phyloP scores from a whole-genome alignment of 2,329 filamentous ascomycete genomes.

The Alternaria sp. region DNA sequence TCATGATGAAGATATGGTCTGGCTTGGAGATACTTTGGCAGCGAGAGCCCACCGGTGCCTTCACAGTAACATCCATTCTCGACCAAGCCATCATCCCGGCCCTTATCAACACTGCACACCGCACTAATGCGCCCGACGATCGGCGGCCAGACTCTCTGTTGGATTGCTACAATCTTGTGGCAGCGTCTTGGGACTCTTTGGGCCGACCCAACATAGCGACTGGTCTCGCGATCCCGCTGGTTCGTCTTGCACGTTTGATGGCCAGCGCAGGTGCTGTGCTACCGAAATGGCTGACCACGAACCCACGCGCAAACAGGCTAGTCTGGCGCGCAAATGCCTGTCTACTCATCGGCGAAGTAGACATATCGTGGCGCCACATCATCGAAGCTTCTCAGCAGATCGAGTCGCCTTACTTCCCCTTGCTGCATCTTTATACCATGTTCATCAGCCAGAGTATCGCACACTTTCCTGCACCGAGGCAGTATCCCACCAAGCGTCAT shows the following conservation, averaged over 20 bases:
- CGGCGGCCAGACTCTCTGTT: constrained; percentile 16
- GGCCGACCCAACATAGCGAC: constrained; percentile 28
- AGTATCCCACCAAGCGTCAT: constrained; percentile 20
- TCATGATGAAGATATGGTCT: constrained; percentile 30
- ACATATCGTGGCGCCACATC: constrained; percentile 34
- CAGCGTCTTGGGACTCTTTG: constrained; percentile 35
- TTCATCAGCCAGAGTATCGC: constrained; percentile 38
- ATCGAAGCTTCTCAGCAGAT: constrained; percentile 23
- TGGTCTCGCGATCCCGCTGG: constrained; percentile 36
- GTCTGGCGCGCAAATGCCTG: constrained; percentile 41
- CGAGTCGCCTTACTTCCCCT: constrained; percentile 24
- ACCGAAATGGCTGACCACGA: constrained; percentile 32
- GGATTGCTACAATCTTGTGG: constrained; percentile 32
- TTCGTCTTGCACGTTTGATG: constrained; percentile 40
- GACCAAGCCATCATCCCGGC: constrained; percentile 30
- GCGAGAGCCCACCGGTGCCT: constrained; percentile 18
- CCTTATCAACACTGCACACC: constrained; percentile 15
- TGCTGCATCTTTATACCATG: constrained; percentile 41
- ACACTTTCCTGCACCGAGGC: constrained; percentile 15
- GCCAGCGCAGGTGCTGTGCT: constrained; percentile 27
- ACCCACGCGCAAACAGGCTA: constrained; percentile 25
- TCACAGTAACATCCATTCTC: constrained; percentile 27
- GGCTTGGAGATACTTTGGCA: constrained; percentile 28
- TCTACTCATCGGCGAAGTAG: constrained; percentile 17
- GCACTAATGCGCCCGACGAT: not conserved